These are phyloP conservation scores for Coccomyxa subellipsoidea DNA, from an alignment of 163 green algal species.

Conservation along the genomic window DNA sequence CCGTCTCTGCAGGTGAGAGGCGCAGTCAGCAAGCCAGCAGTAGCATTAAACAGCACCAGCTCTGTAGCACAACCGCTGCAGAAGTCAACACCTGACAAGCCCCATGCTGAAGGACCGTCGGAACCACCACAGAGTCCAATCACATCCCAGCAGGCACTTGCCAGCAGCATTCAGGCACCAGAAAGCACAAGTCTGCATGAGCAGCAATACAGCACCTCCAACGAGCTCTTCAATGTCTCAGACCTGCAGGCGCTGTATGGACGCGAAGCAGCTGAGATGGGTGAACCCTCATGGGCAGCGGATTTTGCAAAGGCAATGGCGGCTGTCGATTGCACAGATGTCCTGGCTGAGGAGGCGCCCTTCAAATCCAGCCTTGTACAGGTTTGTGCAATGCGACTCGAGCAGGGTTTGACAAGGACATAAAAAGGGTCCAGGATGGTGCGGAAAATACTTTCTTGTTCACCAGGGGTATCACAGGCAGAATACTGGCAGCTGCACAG, in stretches of 20 bases:
- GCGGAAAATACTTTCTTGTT: no score
- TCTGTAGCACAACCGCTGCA: not conserved
- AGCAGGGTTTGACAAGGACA: no score
- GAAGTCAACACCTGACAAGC: not conserved
- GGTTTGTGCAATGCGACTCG: not conserved
- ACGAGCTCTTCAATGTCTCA: not conserved
- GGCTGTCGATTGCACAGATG: constrained; percentile 1
- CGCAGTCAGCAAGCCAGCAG: not conserved
- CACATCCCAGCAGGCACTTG: not conserved
- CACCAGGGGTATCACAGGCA: no score
- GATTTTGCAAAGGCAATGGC: not conserved
- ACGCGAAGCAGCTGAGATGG: not conserved
- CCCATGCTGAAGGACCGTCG: not conserved
- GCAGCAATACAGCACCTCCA: not conserved
- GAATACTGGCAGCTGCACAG: no score
- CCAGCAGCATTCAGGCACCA: not conserved
- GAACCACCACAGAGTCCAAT: not conserved
- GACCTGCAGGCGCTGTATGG: not conserved
- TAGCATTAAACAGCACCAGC: not conserved
- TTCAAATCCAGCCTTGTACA: not conserved
- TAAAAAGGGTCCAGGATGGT: no score
- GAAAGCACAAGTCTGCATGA: not conserved
- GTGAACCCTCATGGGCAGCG: not conserved
- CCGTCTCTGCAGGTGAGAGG: not conserved
- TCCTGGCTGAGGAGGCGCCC: not conserved